Percentiles rank a stretch among this genome's conserved stretches.
Evolutionary conservation across 305 asterid species (phyloP).

Genomic region (Rubia peregrina): DNA sequence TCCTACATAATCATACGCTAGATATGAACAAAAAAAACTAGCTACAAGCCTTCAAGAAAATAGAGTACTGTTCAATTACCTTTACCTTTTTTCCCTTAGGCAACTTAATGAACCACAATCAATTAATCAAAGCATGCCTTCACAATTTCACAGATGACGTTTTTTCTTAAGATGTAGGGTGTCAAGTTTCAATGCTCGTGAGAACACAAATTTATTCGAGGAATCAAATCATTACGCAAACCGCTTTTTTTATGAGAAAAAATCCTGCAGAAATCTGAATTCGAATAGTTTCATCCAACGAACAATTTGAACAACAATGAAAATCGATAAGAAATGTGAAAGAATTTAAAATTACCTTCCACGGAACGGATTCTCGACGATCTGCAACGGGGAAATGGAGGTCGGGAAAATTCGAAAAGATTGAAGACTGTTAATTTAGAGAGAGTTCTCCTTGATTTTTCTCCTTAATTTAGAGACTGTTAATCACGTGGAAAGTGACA

Average conservation of each 20-base stretch:
- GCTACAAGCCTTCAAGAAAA: background rate
- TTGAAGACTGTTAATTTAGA: background rate
- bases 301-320: background rate
- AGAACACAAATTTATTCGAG: background rate
- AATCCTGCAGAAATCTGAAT: background rate
- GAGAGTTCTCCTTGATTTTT: no score
- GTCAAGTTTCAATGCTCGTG: background rate
- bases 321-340: background rate
- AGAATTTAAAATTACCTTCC: background rate
- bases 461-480: no score
- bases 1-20: no score
- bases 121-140: background rate
- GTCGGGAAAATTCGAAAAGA: background rate
- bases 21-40: background rate
- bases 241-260: background rate
- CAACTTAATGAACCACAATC: background rate
- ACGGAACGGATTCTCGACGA: background rate
- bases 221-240: background rate
- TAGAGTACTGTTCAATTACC: background rate
- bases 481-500: conserved; percentile 3
- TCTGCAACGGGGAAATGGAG: background rate
- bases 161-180: background rate
- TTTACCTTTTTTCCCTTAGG: background rate
- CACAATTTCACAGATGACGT: background rate
- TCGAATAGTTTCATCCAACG: background rate